phyloP scores from a whole-genome alignment of 1,284 basidiomycete genomes.

The Puccinia coronata region DNA sequence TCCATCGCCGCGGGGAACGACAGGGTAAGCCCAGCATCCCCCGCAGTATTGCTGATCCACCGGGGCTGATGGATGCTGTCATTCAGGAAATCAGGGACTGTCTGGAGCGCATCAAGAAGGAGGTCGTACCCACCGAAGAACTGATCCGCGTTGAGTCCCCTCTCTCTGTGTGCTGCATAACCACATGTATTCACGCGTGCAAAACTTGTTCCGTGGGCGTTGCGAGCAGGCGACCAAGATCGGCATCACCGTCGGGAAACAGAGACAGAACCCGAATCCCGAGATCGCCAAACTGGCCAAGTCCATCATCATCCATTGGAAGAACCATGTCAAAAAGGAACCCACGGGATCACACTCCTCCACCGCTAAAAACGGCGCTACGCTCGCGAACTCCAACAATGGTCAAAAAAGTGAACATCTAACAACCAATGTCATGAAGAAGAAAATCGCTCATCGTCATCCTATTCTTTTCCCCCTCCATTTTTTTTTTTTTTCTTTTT shows the following conservation, averaged over 20 bases:
- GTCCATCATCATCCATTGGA: constrained; percentile 41
- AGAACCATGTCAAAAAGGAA: constrained; percentile 31
- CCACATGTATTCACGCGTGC: too few relatives aligned
- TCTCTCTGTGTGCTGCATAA: background rate
- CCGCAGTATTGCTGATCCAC: background rate
- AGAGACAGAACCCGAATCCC: constrained; percentile 35
- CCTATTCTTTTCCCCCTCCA: too few relatives aligned
- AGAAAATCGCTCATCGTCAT: too few relatives aligned
- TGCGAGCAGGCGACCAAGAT: constrained; percentile 29
- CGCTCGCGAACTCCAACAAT: background rate
- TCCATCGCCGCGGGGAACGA: constrained; percentile 11
- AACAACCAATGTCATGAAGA: background rate
- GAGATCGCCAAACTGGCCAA: constrained; percentile 46
- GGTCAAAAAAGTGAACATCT: constrained; percentile 21
- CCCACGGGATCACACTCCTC: constrained; percentile 1
- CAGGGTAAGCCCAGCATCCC: background rate
- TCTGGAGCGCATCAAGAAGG: constrained; percentile 24
- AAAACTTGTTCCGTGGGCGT: too few relatives aligned
- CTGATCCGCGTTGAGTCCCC: constrained; percentile 40
- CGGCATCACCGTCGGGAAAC: constrained; percentile 40
- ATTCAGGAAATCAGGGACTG: constrained; percentile 29
- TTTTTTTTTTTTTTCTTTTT: background rate
- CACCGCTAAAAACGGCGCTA: background rate
- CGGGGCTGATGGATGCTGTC: background rate
- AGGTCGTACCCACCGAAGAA: constrained; percentile 41